These are phyloP conservation scores for Chlamydomonas urium DNA, from an alignment of 139 green algal genomes.

Conservation along the genomic window DNA sequence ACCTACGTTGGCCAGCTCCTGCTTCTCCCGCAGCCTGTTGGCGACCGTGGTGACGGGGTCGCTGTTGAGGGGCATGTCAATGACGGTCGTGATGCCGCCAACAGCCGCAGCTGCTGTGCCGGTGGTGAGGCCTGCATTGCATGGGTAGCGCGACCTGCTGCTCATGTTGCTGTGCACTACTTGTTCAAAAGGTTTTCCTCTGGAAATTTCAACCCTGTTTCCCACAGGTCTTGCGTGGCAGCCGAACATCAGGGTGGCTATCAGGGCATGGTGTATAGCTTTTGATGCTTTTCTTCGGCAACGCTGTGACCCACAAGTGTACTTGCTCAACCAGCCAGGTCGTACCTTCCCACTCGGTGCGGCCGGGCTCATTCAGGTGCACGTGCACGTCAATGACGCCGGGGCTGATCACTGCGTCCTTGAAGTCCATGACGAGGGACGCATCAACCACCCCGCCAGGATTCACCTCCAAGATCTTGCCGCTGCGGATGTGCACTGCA, in stretches of 20 bases:
- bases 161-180: too few species aligned
- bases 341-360: conserved; percentile 89
- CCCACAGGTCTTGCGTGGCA: too few species aligned
- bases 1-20: conserved; percentile 35
- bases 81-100: conserved; percentile 83
- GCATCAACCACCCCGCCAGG: not conserved
- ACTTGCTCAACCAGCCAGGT: too few species aligned
- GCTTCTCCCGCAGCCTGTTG: conserved; percentile 55
- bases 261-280: too few species aligned
- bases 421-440: conserved; percentile 41
- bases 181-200: too few species aligned
- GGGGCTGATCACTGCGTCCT: conserved; percentile 66
- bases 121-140: conserved; percentile 59
- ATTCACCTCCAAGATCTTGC: conserved; percentile 3
- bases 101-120: conserved; percentile 79
- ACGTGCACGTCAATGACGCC: conserved; percentile 90
- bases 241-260: too few species aligned
- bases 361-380: conserved; percentile 92
- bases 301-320: too few species aligned
- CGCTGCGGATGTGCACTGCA: not conserved
- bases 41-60: conserved; percentile 54
- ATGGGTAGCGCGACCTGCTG: too few species aligned
- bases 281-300: too few species aligned
- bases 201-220: too few species aligned
- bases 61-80: conserved; percentile 96